phyloP scores from a whole-genome alignment of 2,329 filamentous ascomycete genomes.

The Paecilomyces dactylethromorphus region DNA sequence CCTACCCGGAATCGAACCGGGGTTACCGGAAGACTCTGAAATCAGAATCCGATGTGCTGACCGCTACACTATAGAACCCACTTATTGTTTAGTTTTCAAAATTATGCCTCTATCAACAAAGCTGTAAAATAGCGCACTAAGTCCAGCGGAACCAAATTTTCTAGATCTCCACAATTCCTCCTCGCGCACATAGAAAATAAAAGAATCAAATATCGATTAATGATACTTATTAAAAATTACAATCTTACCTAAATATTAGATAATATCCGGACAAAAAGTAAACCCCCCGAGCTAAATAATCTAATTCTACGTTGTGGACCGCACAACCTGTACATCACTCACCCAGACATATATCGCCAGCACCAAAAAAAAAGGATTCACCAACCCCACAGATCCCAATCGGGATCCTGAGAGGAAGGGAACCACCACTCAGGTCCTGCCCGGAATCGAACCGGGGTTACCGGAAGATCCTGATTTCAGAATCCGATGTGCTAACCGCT shows the following conservation, averaged over 20 bases:
- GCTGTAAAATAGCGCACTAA: no score
- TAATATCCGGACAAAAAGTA: no score
- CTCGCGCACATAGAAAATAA: no score
- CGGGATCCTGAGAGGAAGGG: neutral
- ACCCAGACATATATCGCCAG: no score
- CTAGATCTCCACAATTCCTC: no score
- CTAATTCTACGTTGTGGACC: no score
- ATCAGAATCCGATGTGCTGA: neutral
- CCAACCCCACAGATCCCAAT: neutral
- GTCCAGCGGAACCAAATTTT: neutral
- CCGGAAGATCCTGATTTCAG: neutral
- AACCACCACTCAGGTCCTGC: neutral
- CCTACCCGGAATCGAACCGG: neutral
- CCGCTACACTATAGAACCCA: neutral
- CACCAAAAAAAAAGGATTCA: neutral
- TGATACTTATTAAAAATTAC: no score
- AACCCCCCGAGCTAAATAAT: no score
- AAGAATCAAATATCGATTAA: no score
- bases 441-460: neutral
- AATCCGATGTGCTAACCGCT: neutral
- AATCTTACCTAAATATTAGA: no score
- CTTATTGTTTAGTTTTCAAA: neutral
- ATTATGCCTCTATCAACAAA: neutral
- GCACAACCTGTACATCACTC: no score
- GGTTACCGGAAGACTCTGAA: neutral